Base-by-base conservation (phyloP, 768 basidiomycete genomes). In the Tulasnella sp. region DNA sequence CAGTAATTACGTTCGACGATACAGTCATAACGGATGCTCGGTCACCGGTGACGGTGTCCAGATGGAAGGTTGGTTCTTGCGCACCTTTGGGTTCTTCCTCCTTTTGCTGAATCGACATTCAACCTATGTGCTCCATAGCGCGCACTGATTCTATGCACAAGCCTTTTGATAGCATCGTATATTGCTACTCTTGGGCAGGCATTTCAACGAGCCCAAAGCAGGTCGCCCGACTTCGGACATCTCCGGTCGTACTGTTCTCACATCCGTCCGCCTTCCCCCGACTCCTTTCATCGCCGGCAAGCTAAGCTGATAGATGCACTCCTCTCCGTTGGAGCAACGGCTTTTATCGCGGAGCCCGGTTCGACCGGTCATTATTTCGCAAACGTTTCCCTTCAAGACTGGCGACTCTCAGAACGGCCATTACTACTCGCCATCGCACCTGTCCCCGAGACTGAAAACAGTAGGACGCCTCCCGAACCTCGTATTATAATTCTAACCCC, bases 301-400 rank as follows among this genome's bases (percentile, higher is more conserved):
- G 86, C 82, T 7, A 81, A 84, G 12, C 87, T 94, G 39, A 91
- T 91, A 1, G 85, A 85, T 19, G 85, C 84, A 0, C 87, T 94
- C 24, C 83, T 86, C 77, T 80, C 84, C 7, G 86, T 90, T 38
- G 88, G 89, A 40, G 91, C 89, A 0, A 87, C 89, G 9, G 92
- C 92, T 21, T 96, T 93, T 84, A 89, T 96, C 44, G 90, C 92
- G 8, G 94, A 96, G 83, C 94, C 95, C 36, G 91, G 93, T 0
- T 89, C 93, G 19, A 92, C 87, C 79, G 90, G 91, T 0, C 85
- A 87, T 3, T 96, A 90, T 87, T 95, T 89, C 84, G 90, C 87
- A n/a, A 94, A 94, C 82, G 87, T 94, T 79, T 92, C 92, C 18
- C 83, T 82, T 7, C 80, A 87, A 10, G 82, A 88, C 31, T 97